These are phyloP conservation scores for Schizophyllum commune DNA, from an alignment of 1,284 basidiomycete genomes.

Conservation along the genomic window DNA sequence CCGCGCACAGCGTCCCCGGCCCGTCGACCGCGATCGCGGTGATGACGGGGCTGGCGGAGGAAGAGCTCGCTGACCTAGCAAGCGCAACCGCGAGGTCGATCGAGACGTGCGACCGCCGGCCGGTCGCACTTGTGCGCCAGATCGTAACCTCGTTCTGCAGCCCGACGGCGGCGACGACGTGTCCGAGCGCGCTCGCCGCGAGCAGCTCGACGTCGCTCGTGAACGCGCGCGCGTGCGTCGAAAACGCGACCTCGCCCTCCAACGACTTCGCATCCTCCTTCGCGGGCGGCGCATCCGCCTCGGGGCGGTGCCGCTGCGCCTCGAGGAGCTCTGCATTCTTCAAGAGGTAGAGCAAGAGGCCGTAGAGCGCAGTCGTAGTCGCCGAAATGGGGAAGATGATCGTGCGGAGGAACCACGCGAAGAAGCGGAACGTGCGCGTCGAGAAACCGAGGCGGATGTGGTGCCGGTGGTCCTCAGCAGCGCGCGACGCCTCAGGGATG, in stretches of 20 bases:
- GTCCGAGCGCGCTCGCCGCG: slow-evolving; percentile 60
- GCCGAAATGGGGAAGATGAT: slow-evolving; percentile 79
- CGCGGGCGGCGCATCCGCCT: slow-evolving; percentile 22
- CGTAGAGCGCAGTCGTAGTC: slow-evolving; percentile 72
- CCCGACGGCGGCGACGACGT: slow-evolving; percentile 61
- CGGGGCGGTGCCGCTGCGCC: slow-evolving; percentile 62
- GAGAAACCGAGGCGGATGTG: slow-evolving; percentile 35
- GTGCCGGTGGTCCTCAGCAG: slow-evolving; percentile 17
- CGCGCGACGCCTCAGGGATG: slow-evolving; percentile 2
- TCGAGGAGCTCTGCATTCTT: slow-evolving; percentile 91
- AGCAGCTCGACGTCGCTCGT: slow-evolving; percentile 77
- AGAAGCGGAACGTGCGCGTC: slow-evolving; percentile 39
- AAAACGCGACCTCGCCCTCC: slow-evolving; percentile 47
- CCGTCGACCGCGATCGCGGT: slow-evolving; percentile 55
- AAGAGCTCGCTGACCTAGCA: slow-evolving; percentile 38
- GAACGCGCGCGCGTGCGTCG: slow-evolving; percentile 70
- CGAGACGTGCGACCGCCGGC: slow-evolving; percentile 34
- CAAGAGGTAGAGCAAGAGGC: slow-evolving; percentile 80
- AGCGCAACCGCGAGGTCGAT: slow-evolving; percentile 47
- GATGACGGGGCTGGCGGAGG: slow-evolving; percentile 37
- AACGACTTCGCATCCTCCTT: slow-evolving; percentile 30
- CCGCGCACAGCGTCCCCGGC: slow-evolving; percentile 48
- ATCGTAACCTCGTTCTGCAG: slow-evolving; percentile 70
- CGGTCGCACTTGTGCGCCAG: slow-evolving; percentile 38
- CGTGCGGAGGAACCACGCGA: slow-evolving; percentile 74